Conservation (phyloP, 352 stramenopile genomes). For the Pythium pyrilobum region DNA sequence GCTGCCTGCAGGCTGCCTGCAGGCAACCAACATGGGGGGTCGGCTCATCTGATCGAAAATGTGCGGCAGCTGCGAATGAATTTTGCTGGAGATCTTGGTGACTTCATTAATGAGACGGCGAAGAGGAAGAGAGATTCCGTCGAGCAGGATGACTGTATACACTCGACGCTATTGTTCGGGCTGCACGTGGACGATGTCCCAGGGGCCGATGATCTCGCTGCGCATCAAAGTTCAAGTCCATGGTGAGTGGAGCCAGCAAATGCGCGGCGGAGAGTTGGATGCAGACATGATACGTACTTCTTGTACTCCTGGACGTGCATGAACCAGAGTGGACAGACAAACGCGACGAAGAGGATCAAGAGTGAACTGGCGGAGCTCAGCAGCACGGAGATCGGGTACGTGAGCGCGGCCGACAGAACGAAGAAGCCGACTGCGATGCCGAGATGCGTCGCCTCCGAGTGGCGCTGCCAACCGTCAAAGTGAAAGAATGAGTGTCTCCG, state of each 20-base stretch:
- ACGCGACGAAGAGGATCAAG: conserved; percentile 76
- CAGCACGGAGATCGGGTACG: conserved; percentile 66
- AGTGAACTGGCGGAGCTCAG: conserved; percentile 56
- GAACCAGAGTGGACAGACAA: conserved; percentile 88
- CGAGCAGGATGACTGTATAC: not conserved
- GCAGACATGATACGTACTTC: too few species aligned
- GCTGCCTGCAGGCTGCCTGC: too few species aligned
- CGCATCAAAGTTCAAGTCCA: not conserved
- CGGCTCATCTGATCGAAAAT: too few species aligned
- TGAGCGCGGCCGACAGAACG: conserved; percentile 55
- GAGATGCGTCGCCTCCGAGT: conserved; percentile 62
- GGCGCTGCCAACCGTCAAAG: conserved; percentile 29
- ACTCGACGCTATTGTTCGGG: conserved; percentile 12
- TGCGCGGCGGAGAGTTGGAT: too few species aligned
- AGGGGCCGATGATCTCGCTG: conserved; percentile 87
- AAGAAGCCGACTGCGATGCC: conserved; percentile 69
- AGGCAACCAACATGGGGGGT: too few species aligned
- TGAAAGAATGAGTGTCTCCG: not conserved
- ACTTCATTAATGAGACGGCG: conserved; percentile 32
- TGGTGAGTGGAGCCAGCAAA: too few species aligned
- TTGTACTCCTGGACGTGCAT: conserved; percentile 90
- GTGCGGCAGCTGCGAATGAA: too few species aligned
- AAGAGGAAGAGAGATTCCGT: not conserved
- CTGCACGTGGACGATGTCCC: conserved; percentile 83
- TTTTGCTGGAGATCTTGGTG: too few species aligned